Conservation (phyloP, 768 basidiomycete genomes). For the Strobilomyces echinocephalus region DNA sequence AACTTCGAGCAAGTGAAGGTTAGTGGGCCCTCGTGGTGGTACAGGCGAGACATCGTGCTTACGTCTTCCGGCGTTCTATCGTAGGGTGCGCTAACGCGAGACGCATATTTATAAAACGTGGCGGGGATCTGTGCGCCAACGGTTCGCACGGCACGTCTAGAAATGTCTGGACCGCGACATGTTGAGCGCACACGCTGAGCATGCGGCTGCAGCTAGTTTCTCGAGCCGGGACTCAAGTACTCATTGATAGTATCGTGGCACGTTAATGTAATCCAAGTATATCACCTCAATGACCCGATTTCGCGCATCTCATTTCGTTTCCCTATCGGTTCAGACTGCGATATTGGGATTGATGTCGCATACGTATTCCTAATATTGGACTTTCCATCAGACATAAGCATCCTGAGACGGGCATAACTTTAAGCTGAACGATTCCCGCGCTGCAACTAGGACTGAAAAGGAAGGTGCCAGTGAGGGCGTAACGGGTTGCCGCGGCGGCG, state of each 20-base stretch:
- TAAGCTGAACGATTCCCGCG: slow-evolving; percentile 6
- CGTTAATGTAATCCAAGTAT: slow-evolving; percentile 26
- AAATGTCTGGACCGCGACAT: slow-evolving; percentile 1
- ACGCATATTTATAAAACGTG: slow-evolving; percentile 48
- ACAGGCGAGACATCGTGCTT: slow-evolving; percentile 14
- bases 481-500: too few species aligned
- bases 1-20: slow-evolving; percentile 92
- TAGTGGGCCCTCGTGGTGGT: slow-evolving; percentile 23
- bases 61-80: slow-evolving; percentile 19
- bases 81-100: slow-evolving; percentile 47
- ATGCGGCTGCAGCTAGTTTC: not conserved
- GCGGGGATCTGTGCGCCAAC: not conserved
- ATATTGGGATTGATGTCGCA: slow-evolving; percentile 18
- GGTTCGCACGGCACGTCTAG: slow-evolving; percentile 18
- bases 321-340: slow-evolving; percentile 8
- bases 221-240: not conserved
- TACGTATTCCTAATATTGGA: slow-evolving; percentile 18
- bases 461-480: too few species aligned
- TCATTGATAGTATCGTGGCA: slow-evolving; percentile 1
- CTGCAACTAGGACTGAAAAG: too few species aligned
- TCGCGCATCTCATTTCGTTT: slow-evolving; percentile 18
- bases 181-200: not conserved
- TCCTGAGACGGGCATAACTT: slow-evolving; percentile 16
- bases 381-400: slow-evolving; percentile 19
- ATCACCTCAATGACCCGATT: slow-evolving; percentile 20